Conservation (phyloP, 306 rosid genomes). For the Oxytropis ochrocephala region DNA sequence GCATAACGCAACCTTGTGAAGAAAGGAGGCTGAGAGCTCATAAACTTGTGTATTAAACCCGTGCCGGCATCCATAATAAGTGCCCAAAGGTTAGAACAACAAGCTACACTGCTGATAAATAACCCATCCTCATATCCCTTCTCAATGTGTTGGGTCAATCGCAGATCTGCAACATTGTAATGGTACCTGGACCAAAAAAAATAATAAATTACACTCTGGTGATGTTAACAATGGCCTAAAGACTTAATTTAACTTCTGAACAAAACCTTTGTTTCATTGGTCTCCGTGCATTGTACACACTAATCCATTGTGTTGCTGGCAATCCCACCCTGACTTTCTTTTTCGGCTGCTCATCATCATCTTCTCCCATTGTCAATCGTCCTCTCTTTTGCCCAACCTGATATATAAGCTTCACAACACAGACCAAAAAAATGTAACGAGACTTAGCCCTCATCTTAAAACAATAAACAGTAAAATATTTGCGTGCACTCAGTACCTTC, state of each 20-base stretch:
- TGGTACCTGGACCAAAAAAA: constrained; percentile 57
- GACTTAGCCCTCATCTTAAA: constrained; percentile 10
- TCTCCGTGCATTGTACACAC: constrained; percentile 79
- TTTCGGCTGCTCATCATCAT: constrained; percentile 85
- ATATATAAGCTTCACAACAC: constrained; percentile 60
- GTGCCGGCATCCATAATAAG: constrained; percentile 98
- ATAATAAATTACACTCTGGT: background rate
- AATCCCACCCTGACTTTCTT: constrained; percentile 83
- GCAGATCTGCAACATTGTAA: constrained; percentile 82
- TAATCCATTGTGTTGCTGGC: constrained; percentile 95
- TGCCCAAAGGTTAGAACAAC: constrained; percentile 82
- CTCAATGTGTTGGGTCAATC: constrained; percentile 78
- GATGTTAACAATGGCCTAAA: background rate
- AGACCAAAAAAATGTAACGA: background rate
- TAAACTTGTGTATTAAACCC: constrained; percentile 77
- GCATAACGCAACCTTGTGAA: constrained; percentile 63
- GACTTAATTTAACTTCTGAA: background rate
- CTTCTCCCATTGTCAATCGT: constrained; percentile 64
- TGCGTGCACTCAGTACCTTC: constrained; percentile 45
- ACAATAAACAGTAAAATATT: background rate
- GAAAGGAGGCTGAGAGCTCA: constrained; percentile 61
- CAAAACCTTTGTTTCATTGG: constrained; percentile 95
- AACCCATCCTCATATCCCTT: constrained; percentile 84
- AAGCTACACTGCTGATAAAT: constrained; percentile 70
- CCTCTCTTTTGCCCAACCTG: constrained; percentile 83